phyloP scores from a whole-genome alignment of 1,284 basidiomycete species.

The Moesziomyces parantarcticus region DNA sequence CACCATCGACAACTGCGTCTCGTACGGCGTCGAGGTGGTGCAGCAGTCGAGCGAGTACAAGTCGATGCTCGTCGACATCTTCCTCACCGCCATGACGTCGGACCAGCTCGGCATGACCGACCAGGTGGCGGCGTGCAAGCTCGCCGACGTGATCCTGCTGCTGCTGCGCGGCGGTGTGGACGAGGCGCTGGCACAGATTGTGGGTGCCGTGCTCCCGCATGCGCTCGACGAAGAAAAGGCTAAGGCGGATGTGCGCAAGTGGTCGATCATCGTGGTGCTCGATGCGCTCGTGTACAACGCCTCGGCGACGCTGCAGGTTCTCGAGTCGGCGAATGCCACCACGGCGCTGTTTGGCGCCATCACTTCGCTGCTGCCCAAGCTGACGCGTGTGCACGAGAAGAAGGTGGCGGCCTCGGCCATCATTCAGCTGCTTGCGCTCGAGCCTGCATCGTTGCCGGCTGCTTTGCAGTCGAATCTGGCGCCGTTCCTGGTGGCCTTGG shows the following conservation, averaged over 20 bases:
- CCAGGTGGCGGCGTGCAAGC: constrained; percentile 83
- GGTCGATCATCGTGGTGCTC: constrained; percentile 83
- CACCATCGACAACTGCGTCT: constrained; percentile 87
- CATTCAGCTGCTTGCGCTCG: constrained; percentile 56
- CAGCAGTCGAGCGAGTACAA: constrained; percentile 80
- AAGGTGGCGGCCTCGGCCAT: constrained; percentile 82
- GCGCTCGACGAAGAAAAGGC: constrained; percentile 68
- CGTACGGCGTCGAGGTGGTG: constrained; percentile 82
- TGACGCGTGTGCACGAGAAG: constrained; percentile 91
- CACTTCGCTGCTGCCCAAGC: constrained; percentile 72
- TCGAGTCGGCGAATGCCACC: constrained; percentile 76
- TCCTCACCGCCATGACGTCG: constrained; percentile 78
- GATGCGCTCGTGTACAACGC: constrained; percentile 89
- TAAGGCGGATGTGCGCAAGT: constrained; percentile 77
- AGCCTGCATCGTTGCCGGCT: constrained; percentile 45
- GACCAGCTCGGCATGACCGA: constrained; percentile 76
- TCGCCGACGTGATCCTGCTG: constrained; percentile 83
- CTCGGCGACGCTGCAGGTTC: constrained; percentile 77
- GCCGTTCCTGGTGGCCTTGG: constrained; percentile 52
- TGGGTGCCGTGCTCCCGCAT: constrained; percentile 51
- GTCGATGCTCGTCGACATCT: constrained; percentile 85
- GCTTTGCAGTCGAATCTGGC: constrained; percentile 49
- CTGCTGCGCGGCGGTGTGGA: constrained; percentile 79
- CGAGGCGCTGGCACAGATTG: constrained; percentile 57
- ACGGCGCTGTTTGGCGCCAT: constrained; percentile 82